Evolutionary conservation across 2,329 filamentous ascomycete species (phyloP).

Genomic region (Pseudopithomyces maydicus): DNA sequence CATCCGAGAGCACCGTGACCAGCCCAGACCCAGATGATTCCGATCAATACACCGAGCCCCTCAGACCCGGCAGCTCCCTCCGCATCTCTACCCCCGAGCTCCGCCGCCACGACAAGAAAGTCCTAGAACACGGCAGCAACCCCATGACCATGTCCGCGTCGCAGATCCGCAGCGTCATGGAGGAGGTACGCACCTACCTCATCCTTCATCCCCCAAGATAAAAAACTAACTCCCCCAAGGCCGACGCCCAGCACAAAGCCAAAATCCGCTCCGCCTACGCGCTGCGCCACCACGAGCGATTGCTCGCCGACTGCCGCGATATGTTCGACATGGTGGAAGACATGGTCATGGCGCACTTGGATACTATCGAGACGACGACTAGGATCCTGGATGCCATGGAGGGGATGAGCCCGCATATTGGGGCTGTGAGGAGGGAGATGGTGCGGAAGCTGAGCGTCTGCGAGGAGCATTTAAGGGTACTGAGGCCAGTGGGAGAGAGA

Average conservation of each 20-base stretch:
- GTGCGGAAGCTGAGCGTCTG: slow-evolving; percentile 6
- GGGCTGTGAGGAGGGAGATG: slow-evolving; percentile 2
- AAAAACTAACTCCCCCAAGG: background rate
- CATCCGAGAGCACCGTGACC: background rate
- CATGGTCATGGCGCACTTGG: slow-evolving; percentile 7
- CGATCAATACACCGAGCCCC: background rate
- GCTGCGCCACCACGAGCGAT: background rate
- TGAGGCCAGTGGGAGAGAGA: background rate
- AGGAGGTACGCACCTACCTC: background rate
- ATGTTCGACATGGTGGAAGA: background rate
- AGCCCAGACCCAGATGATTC: background rate
- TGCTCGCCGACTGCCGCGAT: background rate
- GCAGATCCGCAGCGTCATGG: background rate
- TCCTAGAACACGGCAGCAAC: background rate
- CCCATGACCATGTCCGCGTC: background rate
- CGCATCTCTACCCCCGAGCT: background rate
- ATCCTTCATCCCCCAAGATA: too few relatives aligned
- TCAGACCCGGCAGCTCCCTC: background rate
- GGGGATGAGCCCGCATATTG: slow-evolving; percentile 4
- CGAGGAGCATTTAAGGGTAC: background rate
- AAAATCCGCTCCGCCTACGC: background rate
- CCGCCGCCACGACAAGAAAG: background rate
- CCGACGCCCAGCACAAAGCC: background rate
- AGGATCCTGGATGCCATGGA: slow-evolving; percentile 6
- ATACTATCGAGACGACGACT: slow-evolving; percentile 8